A percentile compares a stretch with the other conserved stretches of the same genome.
Conservation (phyloP, 2,329 filamentous ascomycete genomes). For the Ophiostoma triangulosporum region DNA sequence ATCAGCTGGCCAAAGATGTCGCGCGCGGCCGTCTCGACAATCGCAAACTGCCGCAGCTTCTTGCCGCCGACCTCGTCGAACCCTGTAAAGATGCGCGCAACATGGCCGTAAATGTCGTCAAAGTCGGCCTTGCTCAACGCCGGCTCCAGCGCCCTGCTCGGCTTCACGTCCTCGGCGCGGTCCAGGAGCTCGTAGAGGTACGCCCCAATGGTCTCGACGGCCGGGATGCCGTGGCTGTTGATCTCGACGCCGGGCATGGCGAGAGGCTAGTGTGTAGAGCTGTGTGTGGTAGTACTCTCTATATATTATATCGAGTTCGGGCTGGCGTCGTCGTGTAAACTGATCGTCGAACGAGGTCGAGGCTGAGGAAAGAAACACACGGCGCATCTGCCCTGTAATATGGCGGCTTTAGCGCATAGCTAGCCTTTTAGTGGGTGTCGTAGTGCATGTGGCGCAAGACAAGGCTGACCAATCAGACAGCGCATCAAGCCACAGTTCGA, state of each 20-base stretch:
- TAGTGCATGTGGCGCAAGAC: constrained; percentile 1
- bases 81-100: constrained; percentile 27
- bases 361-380: background rate
- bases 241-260: constrained; percentile 37
- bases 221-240: constrained; percentile 34
- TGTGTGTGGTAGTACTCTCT: no score
- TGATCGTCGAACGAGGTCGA: background rate
- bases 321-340: background rate
- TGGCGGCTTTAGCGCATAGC: background rate
- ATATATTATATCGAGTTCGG: background rate
- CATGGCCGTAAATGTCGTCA: constrained; percentile 31
- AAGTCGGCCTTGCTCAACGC: constrained; percentile 59
- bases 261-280: no score
- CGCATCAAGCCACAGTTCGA: constrained; percentile 5
- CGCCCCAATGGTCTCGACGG: constrained; percentile 37
- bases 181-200: constrained; percentile 45
- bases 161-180: constrained; percentile 46
- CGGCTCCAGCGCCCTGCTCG: constrained; percentile 52
- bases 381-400: background rate
- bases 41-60: constrained; percentile 46
- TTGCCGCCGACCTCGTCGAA: constrained; percentile 21
- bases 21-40: constrained; percentile 73
- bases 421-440: background rate
- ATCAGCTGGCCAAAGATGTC: constrained; percentile 67
- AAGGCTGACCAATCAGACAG: constrained; percentile 12